These are phyloP conservation scores for Fusarium sp. DNA, from an alignment of 2,329 filamentous ascomycete species.

Conservation along the genomic window DNA sequence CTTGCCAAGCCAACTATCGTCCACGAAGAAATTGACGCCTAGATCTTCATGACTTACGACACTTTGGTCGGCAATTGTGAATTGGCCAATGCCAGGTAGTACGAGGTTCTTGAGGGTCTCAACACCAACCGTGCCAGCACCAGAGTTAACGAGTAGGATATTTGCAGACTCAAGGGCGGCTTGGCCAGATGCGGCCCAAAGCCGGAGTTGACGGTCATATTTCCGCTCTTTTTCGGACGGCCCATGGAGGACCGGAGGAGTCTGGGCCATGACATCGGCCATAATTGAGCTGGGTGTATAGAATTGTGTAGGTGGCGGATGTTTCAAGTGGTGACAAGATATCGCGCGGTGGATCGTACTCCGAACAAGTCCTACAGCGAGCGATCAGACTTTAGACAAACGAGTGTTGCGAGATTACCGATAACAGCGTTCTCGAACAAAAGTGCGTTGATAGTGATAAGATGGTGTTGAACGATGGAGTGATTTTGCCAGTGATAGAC, in stretches of 20 bases:
- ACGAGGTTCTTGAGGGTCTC: constrained; percentile 98
- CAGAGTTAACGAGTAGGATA: constrained; percentile 90
- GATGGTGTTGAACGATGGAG: constrained; percentile 23
- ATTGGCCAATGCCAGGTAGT: constrained; percentile 89
- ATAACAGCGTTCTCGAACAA: constrained; percentile 3
- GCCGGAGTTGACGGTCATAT: constrained; percentile 93
- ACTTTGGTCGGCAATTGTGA: constrained; percentile 88
- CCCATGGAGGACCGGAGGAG: constrained; percentile 58
- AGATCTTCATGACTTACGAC: constrained; percentile 85
- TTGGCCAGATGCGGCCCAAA: constrained; percentile 96
- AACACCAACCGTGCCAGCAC: constrained; percentile 86
- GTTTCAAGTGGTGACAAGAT: constrained; percentile 15
- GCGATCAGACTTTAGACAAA: constrained; percentile 15
- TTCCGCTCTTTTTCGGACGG: constrained; percentile 77
- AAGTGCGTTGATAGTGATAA: constrained; percentile 6
- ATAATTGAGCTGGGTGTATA: constrained; percentile 38
- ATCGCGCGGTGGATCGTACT: constrained; percentile 2
- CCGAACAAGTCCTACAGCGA: background rate
- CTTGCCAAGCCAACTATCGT: constrained; percentile 81
- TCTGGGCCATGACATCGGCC: constrained; percentile 51
- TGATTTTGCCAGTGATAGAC: background rate
- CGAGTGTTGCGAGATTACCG: constrained; percentile 18
- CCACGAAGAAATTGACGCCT: constrained; percentile 97
- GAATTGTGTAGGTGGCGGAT: constrained; percentile 4
- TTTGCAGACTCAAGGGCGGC: constrained; percentile 90